Base-by-base conservation (phyloP, 2,329 filamentous ascomycete genomes). In the Ophiostoma angusticollis region DNA sequence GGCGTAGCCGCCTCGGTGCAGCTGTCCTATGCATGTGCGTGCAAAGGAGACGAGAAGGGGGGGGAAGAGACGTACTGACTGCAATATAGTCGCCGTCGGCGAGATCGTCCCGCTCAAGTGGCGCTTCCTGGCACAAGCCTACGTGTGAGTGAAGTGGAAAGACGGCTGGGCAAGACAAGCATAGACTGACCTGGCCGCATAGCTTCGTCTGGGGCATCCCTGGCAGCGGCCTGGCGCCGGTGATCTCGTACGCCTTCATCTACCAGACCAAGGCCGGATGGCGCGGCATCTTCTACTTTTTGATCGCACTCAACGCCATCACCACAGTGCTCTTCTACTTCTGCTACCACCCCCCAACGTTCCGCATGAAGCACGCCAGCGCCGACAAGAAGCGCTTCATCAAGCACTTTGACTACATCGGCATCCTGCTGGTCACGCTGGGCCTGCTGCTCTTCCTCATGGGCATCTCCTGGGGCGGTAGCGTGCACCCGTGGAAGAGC, bases 401-500 rank as follows among this genome's bases (percentile, higher is more conserved):
- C 8, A 24, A 17, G 11, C 17, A 35, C 6, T 36, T 40, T 19
- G 38, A 40, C 38, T 40, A 30, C 19, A 8, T 40, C 25, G 38
- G 38, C 7, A 21, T 31, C n/a, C 16, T 40, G 14, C 25, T 40
- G 12, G 24, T 31, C 32, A 31, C 21, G 9, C 19, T 9, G 18
- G 33, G 38, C 18, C 28, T 35, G 3, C 5, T 35, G 3, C 17
- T 35, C 6, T 40, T 40, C 13, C n/a, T 40, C 13, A 17, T 40
- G 9, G 38, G 38, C 16, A 8, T 40, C 11, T 24, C 17, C 19
- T 40, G 38, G 38, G 38, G 38, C 33, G 38, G 38, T 12, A 24
- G 14, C 16, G 7, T 23, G 9, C 28, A 40, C n/a, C 31, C 37
- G 9, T 40, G 38, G 38, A 24, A 54, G 13, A 59, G 57, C 1